These are phyloP conservation scores for Puccinia coronata DNA, from an alignment of 1,284 basidiomycete species.

Conservation along the genomic window DNA sequence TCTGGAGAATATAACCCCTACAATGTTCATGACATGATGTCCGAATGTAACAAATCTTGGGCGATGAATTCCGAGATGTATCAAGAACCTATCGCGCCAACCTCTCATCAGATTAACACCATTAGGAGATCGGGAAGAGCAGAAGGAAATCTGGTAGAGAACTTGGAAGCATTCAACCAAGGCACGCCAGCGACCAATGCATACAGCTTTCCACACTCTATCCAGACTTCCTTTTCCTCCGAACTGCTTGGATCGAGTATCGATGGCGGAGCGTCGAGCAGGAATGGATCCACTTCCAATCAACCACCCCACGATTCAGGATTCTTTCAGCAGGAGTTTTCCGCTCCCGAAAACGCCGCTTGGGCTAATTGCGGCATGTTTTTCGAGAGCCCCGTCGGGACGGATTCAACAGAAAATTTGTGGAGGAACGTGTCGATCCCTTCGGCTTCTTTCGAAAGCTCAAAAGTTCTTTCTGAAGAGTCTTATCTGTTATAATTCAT, in stretches of 20 bases:
- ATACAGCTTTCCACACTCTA: not conserved
- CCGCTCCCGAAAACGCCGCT: not conserved
- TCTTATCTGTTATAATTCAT: slow-evolving; percentile 4
- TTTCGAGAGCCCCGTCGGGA: not conserved
- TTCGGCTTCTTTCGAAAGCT: slow-evolving; percentile 8
- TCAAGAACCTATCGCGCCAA: not conserved
- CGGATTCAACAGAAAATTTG: not conserved
- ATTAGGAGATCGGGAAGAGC: not conserved
- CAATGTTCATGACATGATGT: not conserved
- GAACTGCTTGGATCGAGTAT: slow-evolving; percentile 14
- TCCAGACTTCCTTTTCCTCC: not conserved
- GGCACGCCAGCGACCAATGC: not conserved
- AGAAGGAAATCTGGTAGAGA: not conserved
- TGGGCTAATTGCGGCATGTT: slow-evolving; percentile 14
- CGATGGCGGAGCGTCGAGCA: not conserved
- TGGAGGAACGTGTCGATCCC: slow-evolving; percentile 8
- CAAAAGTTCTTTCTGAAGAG: slow-evolving; percentile 8
- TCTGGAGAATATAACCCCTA: not conserved
- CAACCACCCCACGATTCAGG: not conserved
- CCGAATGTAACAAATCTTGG: slow-evolving; percentile 16
- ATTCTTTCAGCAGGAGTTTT: slow-evolving; percentile 6
- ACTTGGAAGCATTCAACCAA: not conserved
- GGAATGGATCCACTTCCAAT: not conserved
- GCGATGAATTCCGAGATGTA: slow-evolving; percentile 15
- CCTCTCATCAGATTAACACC: not conserved